These are phyloP conservation scores for Boechera stricta DNA, from an alignment of 345 rosid species.

Conservation along the genomic window DNA sequence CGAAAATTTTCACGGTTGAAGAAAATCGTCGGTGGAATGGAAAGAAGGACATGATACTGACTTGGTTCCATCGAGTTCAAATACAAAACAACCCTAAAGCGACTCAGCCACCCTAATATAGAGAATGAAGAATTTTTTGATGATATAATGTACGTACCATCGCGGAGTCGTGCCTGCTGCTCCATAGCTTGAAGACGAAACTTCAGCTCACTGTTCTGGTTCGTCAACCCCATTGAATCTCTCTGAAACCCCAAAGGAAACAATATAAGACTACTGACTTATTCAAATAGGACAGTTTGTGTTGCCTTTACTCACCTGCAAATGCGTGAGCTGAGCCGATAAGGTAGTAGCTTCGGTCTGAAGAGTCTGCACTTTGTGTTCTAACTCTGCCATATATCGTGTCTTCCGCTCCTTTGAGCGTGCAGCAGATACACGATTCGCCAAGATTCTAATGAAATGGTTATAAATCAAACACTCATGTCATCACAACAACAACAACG, in stretches of 20 bases:
- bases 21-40: not conserved
- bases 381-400: slow-evolving; percentile 72
- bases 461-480: not conserved
- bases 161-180: slow-evolving; percentile 65
- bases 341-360: slow-evolving; percentile 85
- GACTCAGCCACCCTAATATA: not conserved
- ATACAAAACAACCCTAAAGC: not conserved
- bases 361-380: slow-evolving; percentile 86
- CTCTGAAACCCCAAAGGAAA: slow-evolving; percentile 44
- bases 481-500: not conserved
- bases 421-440: slow-evolving; percentile 87
- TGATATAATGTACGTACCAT: slow-evolving; percentile 44
- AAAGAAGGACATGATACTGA: not conserved
- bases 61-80: slow-evolving; percentile 3
- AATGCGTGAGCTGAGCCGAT: slow-evolving; percentile 77
- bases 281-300: slow-evolving; percentile 6
- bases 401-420: slow-evolving; percentile 90
- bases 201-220: slow-evolving; percentile 62
- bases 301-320: slow-evolving; percentile 55
- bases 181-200: slow-evolving; percentile 71
- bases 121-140: not conserved
- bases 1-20: not conserved
- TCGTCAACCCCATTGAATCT: slow-evolving; percentile 55
- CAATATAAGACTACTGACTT: slow-evolving; percentile 4
- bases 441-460: slow-evolving; percentile 63